Percentiles rank a stretch among this genome's conserved stretches.
Conservation (phyloP, 169 alveolate genomes). For the Plasmodium blacklocki region DNA sequence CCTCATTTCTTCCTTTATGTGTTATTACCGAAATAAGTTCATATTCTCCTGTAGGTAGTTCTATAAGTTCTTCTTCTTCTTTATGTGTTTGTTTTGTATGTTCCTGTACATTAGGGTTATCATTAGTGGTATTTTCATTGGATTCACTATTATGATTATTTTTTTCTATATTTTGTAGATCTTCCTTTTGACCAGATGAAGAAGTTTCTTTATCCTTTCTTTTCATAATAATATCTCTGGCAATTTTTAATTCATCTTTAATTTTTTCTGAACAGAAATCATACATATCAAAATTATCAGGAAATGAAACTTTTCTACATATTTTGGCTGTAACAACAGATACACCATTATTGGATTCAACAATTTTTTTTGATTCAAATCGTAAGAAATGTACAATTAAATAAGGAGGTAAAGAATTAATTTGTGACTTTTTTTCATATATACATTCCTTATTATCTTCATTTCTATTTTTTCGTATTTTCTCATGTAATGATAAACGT, state of each 20-base stretch:
- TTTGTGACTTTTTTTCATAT: constrained; percentile 90
- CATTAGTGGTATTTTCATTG: no score
- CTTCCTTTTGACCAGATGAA: background rate
- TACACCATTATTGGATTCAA: constrained; percentile 87
- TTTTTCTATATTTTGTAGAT: constrained; percentile 11
- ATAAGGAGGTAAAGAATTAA: constrained; percentile 93
- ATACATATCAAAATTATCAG: constrained; percentile 93
- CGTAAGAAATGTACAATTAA: constrained; percentile 95
- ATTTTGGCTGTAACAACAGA: constrained; percentile 96
- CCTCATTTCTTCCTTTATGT: constrained; percentile 98
- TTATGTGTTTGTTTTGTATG: constrained; percentile 57
- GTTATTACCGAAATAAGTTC: constrained; percentile 95
- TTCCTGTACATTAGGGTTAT: no score
- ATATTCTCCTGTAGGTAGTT: constrained; percentile 91
- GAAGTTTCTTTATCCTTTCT: constrained; percentile 74
- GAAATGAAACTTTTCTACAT: constrained; percentile 94
- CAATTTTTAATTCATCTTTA: constrained; percentile 82
- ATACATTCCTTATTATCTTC: constrained; percentile 86
- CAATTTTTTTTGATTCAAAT: constrained; percentile 95
- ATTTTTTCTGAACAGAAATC: constrained; percentile 94
- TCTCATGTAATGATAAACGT: constrained; percentile 90
- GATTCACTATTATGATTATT: background rate
- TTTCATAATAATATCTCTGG: constrained; percentile 88
- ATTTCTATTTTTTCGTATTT: constrained; percentile 89
- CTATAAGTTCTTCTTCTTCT: constrained; percentile 18